A percentile compares a stretch with the other conserved stretches of the same genome.
Conservation (phyloP, 78 protist species). For the Dictyostelium intermedium region DNA sequence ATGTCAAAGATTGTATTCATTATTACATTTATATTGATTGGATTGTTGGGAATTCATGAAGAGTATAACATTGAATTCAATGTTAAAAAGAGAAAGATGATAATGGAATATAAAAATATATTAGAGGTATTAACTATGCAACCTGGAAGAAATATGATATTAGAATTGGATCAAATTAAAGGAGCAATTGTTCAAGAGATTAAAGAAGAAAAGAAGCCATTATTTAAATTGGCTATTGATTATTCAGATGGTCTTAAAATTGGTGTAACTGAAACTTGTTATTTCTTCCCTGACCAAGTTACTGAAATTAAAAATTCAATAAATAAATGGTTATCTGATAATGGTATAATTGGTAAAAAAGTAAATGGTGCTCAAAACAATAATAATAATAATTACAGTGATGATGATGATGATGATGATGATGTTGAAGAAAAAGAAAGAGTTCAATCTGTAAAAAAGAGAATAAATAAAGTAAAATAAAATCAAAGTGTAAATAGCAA, state of each 20-base stretch:
- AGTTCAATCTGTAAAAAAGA: neutral
- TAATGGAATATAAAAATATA: slow-evolving; percentile 26
- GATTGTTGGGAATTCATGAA: slow-evolving; percentile 37
- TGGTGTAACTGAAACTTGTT: slow-evolving; percentile 13
- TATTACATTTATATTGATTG: slow-evolving; percentile 20
- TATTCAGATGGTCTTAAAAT: slow-evolving; percentile 14
- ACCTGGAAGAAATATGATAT: slow-evolving; percentile 12
- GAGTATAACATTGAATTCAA: slow-evolving; percentile 12
- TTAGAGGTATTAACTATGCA: slow-evolving; percentile 11
- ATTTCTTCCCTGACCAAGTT: neutral
- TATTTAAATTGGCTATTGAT: neutral
- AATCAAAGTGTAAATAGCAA: neutral
- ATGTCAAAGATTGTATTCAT: slow-evolving; percentile 17
- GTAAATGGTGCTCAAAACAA: neutral
- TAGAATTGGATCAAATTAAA: slow-evolving; percentile 1
- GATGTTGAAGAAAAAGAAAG: neutral
- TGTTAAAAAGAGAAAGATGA: neutral
- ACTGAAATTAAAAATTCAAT: neutral
- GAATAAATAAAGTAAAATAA: slow-evolving; percentile 9
- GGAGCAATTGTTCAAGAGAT: neutral
- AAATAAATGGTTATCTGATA: neutral
- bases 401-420: neutral
- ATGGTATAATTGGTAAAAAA: neutral
- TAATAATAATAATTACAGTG: neutral
- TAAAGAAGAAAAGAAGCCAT: slow-evolving; percentile 24